Evolutionary conservation across 2,329 filamentous ascomycete species (phyloP), one percentile per base, ranked within the genome.

Genomic region (Zymoseptoria tritici): DNA sequence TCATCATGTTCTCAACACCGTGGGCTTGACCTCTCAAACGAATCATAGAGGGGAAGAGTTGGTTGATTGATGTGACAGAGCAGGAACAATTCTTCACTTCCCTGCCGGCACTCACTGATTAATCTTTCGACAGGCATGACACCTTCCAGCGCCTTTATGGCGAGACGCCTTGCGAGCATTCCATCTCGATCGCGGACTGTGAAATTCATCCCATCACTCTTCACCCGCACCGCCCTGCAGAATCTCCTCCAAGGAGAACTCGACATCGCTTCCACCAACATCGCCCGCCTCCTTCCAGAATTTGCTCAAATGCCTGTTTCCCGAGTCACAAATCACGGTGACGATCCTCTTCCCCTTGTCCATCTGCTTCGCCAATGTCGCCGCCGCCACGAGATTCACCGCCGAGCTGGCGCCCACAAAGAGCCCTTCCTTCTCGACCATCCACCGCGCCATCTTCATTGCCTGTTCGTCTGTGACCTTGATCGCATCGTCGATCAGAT

Each of bases 321-420:
- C 73, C 24, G 67, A 85, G 75, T 95, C 90, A 73, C 90, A 94
- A 7, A 94, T 76, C n/a, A 95, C 79, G 0, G 90, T 94, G n/a
- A 92, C 89, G 50, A 95, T 83, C 49, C 80, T 76, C 62, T 80
- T 79, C 5, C 78, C 80, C 31, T 80, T 81, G 60, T 62, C 66
- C 13, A 92, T 76, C 50, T 78, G 77, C 71, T 86, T 81, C 24
- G 89, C 89, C 3, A 87, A 80, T 55, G 81, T 81, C 9, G 89
- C 86, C 21, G 90, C 88, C 4, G 89, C 90, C 50, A 90, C 88
- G 81, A 92, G 96, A 74, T 99, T 99, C 56, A 99, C 93, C n/a
- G 92, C 89, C 74, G 89, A 96, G 73, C 91, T 96, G 73, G 92
- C 96, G 8, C 94, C 95, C 49, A 92, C 81, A 70, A 99, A 99